phyloP scores from a whole-genome alignment of 1,284 basidiomycete species.

The Malassezia furfur region DNA sequence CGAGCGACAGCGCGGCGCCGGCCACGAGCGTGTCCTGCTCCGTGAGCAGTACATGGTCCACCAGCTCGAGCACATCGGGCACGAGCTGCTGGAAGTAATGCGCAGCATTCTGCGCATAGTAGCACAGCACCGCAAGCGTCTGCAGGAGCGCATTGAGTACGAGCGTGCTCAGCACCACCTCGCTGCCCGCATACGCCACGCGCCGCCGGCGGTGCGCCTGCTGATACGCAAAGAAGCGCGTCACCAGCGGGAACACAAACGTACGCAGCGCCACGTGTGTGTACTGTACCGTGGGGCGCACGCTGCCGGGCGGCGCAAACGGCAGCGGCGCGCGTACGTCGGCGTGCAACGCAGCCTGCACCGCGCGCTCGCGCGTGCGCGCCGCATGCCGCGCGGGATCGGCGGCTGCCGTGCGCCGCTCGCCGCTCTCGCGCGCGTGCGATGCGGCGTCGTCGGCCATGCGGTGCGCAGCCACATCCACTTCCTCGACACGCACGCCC shows the following conservation, averaged over 20 bases:
- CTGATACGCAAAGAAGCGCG: background rate
- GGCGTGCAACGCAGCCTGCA: background rate
- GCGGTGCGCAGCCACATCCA: background rate
- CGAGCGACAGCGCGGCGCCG: conserved; percentile 5
- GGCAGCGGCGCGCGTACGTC: background rate
- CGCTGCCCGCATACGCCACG: conserved; percentile 6
- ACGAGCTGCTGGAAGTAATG: background rate
- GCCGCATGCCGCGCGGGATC: conserved; percentile 4
- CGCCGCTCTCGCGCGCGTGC: conserved; percentile 4
- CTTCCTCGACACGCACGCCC: conserved; percentile 45
- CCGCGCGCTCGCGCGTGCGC: background rate
- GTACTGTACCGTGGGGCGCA: conserved; percentile 49
- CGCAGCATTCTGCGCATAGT: conserved; percentile 2
- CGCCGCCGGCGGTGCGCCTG: background rate
- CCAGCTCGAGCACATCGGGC: conserved; percentile 7
- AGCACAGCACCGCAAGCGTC: conserved; percentile 13
- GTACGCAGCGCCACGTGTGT: background rate
- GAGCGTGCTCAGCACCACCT: background rate
- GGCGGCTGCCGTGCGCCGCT: conserved; percentile 18
- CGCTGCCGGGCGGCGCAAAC: conserved; percentile 6
- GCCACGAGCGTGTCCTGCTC: conserved; percentile 21
- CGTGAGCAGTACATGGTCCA: conserved; percentile 11
- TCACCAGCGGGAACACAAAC: conserved; percentile 12
- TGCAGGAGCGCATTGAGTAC: conserved; percentile 8
- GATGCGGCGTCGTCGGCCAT: conserved; percentile 13